These are phyloP conservation scores for Phaffia tasmanica DNA, from an alignment of 768 basidiomycete species.

Conservation along the genomic window DNA sequence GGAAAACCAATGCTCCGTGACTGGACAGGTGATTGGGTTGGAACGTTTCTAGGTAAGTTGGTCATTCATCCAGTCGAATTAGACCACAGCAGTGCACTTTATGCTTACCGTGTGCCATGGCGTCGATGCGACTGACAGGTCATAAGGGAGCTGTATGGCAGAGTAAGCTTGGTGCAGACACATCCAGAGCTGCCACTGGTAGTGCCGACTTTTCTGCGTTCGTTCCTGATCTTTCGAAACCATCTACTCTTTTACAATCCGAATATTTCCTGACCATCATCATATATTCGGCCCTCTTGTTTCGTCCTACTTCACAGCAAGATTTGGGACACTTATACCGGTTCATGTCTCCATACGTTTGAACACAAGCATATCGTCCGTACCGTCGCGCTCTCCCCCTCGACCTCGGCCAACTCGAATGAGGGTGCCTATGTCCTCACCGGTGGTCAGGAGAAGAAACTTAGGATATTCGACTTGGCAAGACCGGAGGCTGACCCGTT, in stretches of 20 bases:
- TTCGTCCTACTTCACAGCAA: slow-evolving; percentile 48
- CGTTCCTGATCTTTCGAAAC: slow-evolving; percentile 35
- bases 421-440: slow-evolving; percentile 59
- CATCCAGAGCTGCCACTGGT: slow-evolving; percentile 75
- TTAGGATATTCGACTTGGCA: slow-evolving; percentile 81
- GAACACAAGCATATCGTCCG: slow-evolving; percentile 97
- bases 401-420: slow-evolving; percentile 11
- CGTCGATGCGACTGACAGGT: slow-evolving; percentile 29
- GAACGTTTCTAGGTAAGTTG: slow-evolving; percentile 44
- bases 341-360: slow-evolving; percentile 82
- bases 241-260: slow-evolving; percentile 14
- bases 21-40: slow-evolving; percentile 69
- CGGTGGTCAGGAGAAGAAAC: slow-evolving; percentile 95
- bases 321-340: slow-evolving; percentile 90
- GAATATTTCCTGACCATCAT: slow-evolving; percentile 10
- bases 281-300: slow-evolving; percentile 17
- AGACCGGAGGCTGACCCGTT: slow-evolving; percentile 79
- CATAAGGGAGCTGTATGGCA: slow-evolving; percentile 88
- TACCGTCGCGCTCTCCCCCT: slow-evolving; percentile 73
- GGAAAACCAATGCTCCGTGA: slow-evolving; percentile 57
- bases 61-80: neutral
- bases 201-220: slow-evolving; percentile 98
- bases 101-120: neutral
- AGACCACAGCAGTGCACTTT: neutral
- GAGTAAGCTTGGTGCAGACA: slow-evolving; percentile 76